Evolutionary conservation across 2,329 filamentous ascomycete genomes (phyloP), one percentile per base, ranked within the genome.

Genomic region (Allantophomopsis lycopodina): DNA sequence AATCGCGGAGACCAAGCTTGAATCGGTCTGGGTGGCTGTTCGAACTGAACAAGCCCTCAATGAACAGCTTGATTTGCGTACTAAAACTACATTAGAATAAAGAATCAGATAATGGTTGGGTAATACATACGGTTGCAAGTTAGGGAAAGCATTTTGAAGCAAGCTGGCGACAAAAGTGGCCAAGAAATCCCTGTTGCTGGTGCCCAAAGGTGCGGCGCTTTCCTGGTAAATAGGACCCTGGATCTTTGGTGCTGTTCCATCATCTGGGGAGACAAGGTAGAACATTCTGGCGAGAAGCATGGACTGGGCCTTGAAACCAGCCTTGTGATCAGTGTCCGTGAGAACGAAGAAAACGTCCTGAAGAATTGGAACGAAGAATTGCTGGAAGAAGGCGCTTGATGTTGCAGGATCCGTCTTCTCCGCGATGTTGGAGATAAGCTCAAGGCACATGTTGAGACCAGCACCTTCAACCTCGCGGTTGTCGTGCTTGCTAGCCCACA

Each of bases 401-500:
- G 87, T 96, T 54, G 80, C 70, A 15, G 75, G 64, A 57, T 96
- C 88, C 1, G 87, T 81, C 23, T 28, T 28, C 56, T 95, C 89
- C 7, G 89, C 86, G 67, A 98, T 94, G 63, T 98, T 98, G 62
- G 83, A 89, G 58, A 98, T 88, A 48, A 98, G 71, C 64, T 98
- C 91, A 49, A 94, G 76, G 60, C 89, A 96, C 91, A 98, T 98
- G 62, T 88, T 91, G 44, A 98, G 76, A 44, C 91, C 91, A 32
- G 91, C 93, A 49, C 84, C 86, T 62, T 98, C 91, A 21, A 98
- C 91, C 56, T 95, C 87, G 44, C 91, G 83, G 64, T 98, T 98
- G 65, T 98, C 91, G 62, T 98, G 91, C 69, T 98, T 98, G 68
- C 89, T 95, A n/a, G 93, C 91, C 93, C 91, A 98, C 72, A 96